phyloP scores from a whole-genome alignment of 257 asterid genomes.

The Thymus quinquecostatus region DNA sequence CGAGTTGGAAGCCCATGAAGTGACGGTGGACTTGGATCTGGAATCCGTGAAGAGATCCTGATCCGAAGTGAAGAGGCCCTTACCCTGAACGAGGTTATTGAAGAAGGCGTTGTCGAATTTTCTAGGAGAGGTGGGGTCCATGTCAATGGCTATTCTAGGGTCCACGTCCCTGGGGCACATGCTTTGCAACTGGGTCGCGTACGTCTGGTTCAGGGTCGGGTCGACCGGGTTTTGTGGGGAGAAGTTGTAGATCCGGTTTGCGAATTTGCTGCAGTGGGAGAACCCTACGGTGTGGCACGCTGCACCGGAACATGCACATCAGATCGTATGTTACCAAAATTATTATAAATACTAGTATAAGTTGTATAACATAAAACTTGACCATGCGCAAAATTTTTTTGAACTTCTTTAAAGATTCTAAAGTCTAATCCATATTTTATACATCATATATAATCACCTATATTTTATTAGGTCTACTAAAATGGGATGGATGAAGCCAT shows the following conservation, averaged over 20 bases:
- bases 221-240: slow-evolving; percentile 51
- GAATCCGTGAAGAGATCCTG: slow-evolving; percentile 70
- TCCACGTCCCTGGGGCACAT: slow-evolving; percentile 70
- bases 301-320: slow-evolving; percentile 28
- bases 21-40: slow-evolving; percentile 56
- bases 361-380: too few species aligned
- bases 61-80: slow-evolving; percentile 85
- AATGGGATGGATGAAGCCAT: too few species aligned
- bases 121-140: slow-evolving; percentile 82
- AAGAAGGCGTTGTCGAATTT: slow-evolving; percentile 71
- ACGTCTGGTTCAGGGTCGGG: slow-evolving; percentile 67
- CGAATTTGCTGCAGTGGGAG: slow-evolving; percentile 75
- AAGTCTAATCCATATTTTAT: too few species aligned
- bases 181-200: slow-evolving; percentile 53
- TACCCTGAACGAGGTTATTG: slow-evolving; percentile 62
- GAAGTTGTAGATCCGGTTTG: slow-evolving; percentile 75
- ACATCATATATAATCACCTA: too few species aligned
- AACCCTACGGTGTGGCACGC: slow-evolving; percentile 85
- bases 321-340: too few species aligned
- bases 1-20: slow-evolving; percentile 52
- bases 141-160: slow-evolving; percentile 61
- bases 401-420: too few species aligned
- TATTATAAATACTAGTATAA: too few species aligned
- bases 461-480: too few species aligned
- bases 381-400: too few species aligned